These are phyloP conservation scores for Candida freyschussii DNA, from an alignment of 1,139 yeast species.

Conservation along the genomic window DNA sequence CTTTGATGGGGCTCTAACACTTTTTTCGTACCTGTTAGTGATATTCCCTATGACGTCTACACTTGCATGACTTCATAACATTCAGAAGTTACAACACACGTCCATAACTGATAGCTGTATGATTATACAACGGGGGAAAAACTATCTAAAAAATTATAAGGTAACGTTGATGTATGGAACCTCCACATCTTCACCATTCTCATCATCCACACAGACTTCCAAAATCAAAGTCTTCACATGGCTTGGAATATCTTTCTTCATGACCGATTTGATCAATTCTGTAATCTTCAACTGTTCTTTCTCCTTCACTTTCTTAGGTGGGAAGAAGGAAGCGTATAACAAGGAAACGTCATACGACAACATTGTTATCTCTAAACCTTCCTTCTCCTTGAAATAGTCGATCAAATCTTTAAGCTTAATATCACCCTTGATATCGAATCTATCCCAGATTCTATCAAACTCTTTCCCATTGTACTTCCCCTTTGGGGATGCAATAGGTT, in stretches of 20 bases:
- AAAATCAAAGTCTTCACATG: conserved; percentile 75
- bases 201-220: conserved; percentile 90
- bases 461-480: conserved; percentile 75
- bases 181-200: conserved; percentile 91
- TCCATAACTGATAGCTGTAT: too few relatives aligned
- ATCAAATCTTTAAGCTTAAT: conserved; percentile 72
- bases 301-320: conserved; percentile 83
- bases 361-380: conserved; percentile 87
- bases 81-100: too few relatives aligned
- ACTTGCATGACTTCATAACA: too few relatives aligned
- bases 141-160: conserved; percentile 27
- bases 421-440: conserved; percentile 79
- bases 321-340: conserved; percentile 89
- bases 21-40: too few relatives aligned
- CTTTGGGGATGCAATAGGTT: conserved; percentile 84
- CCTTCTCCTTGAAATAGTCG: conserved; percentile 70
- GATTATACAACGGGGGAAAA: too few relatives aligned
- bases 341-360: conserved; percentile 86
- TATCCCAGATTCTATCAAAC: conserved; percentile 92
- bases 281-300: conserved; percentile 66
- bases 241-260: conserved; percentile 76
- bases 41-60: too few relatives aligned
- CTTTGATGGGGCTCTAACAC: too few relatives aligned
- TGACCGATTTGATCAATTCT: conserved; percentile 70
- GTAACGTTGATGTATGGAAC: conserved; percentile 78